Conservation (phyloP, 371 early-diverging fungal species). For the Homolaphlyctis polyrhiza region DNA sequence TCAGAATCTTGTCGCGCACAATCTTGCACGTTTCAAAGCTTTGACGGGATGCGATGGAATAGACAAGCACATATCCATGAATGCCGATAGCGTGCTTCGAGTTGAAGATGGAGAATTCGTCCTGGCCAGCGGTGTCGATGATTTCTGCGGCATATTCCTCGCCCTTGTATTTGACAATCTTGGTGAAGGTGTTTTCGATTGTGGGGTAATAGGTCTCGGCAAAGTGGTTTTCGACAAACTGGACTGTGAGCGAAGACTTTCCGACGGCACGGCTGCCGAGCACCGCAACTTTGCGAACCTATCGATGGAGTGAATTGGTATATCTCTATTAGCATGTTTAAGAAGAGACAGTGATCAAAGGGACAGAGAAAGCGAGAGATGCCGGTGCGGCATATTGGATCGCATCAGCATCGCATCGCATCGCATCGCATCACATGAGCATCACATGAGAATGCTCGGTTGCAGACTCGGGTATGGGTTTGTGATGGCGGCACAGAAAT, state of each 20-base stretch:
- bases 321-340: no score
- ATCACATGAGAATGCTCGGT: no score
- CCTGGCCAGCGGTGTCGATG: slow-evolving; percentile 97
- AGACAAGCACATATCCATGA: slow-evolving; percentile 93
- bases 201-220: slow-evolving; percentile 92
- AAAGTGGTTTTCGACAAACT: slow-evolving; percentile 91
- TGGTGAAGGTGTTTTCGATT: slow-evolving; percentile 87
- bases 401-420: no score
- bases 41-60: slow-evolving; percentile 79
- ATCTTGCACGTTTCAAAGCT: slow-evolving; percentile 87
- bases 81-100: slow-evolving; percentile 85
- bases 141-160: slow-evolving; percentile 86
- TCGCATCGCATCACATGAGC: no score
- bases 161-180: slow-evolving; percentile 73
- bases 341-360: no score
- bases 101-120: slow-evolving; percentile 91
- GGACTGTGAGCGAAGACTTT: slow-evolving; percentile 85
- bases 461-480: no score
- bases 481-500: no score
- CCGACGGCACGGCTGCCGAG: slow-evolving; percentile 84
- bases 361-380: no score
- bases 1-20: slow-evolving; percentile 92
- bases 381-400: no score
- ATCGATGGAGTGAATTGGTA: no score
- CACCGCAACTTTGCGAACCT: slow-evolving; percentile 49